Base-by-base conservation (phyloP, 2,329 filamentous ascomycete species). In the Colletotrichum orchidophilum region DNA sequence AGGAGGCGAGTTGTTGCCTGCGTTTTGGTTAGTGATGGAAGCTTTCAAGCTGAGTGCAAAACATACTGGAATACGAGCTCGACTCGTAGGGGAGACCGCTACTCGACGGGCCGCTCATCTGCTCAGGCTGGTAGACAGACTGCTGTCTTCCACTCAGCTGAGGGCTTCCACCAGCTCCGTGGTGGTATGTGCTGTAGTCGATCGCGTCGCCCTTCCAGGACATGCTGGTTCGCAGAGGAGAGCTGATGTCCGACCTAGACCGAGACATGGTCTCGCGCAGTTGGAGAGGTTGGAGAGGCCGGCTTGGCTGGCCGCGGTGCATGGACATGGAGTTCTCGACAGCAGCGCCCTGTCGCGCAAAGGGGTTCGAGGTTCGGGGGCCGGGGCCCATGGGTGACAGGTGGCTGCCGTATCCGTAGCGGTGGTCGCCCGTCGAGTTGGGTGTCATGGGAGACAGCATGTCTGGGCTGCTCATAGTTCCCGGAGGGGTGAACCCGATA, bases 121-220 rank as follows among this genome's bases (percentile, higher is more conserved):
- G 83, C 61, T 87, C 85, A 2, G 84, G 78, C 63, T 85, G 85
- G 70, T 90, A 90, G 35, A 87, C 74, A 31, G 86, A 83, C 54
- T 83, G 83, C 42, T 87, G 86, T 60, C 87, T 81, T 50, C 83
- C 83, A 53, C 80, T 80, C 42, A 86, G 79, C 60, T 81, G 82
- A 3, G 88, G 84, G 75, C 86, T 88, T 7, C 80, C 77, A 66
- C 82, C 83, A 9, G 81, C 80, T 18, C 80, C 81, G 57, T 86
- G 83, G 55, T 86, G 83, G 75, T 88, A 90, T 12, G 82, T 84
- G 12, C 82, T 84, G 76, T 90, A 91, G 75, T 90, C 88, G 67
- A 91, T 85, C 1, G 86, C 82, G 72, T 89, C 87, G 15, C 87
- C 87, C 77, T 90, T 91, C 89, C 89, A 91, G 13, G 88, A 87